Conservation (phyloP, 2,329 filamentous ascomycete genomes). For the Coniochaeta sp. region DNA sequence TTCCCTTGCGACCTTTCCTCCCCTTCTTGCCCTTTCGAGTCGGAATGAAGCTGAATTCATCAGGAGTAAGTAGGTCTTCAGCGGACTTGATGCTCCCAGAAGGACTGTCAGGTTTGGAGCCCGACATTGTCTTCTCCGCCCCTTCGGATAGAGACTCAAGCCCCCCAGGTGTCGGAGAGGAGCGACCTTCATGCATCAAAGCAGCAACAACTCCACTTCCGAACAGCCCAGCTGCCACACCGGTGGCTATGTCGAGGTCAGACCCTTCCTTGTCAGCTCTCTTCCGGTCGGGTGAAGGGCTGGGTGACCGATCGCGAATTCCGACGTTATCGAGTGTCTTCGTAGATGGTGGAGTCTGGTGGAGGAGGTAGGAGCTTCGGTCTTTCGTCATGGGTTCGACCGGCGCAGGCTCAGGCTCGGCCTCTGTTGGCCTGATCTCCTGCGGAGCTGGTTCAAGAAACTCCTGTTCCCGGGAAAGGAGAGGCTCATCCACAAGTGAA, state of each 20-base stretch:
- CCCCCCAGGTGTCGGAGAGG: neutral
- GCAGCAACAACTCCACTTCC: slow-evolving; percentile 1
- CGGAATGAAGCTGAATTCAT: slow-evolving; percentile 4
- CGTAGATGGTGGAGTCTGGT: slow-evolving; percentile 28
- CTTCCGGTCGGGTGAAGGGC: slow-evolving; percentile 16
- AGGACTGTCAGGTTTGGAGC: slow-evolving; percentile 1
- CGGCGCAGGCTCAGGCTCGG: slow-evolving; percentile 24
- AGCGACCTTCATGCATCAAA: neutral
- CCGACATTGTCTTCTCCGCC: neutral
- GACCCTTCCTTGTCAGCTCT: neutral
- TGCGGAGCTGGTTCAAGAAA: neutral
- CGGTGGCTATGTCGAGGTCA: slow-evolving; percentile 1
- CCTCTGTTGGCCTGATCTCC: neutral
- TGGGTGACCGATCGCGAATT: slow-evolving; percentile 14
- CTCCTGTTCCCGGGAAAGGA: neutral
- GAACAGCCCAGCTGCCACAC: slow-evolving; percentile 2
- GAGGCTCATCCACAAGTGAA: neutral
- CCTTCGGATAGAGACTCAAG: neutral
- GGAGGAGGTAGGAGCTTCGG: slow-evolving; percentile 33
- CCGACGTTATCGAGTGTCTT: slow-evolving; percentile 18
- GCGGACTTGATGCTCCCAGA: slow-evolving; percentile 1
- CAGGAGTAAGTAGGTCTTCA: slow-evolving; percentile 1
- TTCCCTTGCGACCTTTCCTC: slow-evolving; percentile 18
- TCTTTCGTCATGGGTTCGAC: slow-evolving; percentile 34
- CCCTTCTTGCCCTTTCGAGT: slow-evolving; percentile 32